A percentile compares a stretch with the other conserved stretches of the same genome.
Conservation (phyloP, 179 eudicot genomes). For the Beta corolliflora region DNA sequence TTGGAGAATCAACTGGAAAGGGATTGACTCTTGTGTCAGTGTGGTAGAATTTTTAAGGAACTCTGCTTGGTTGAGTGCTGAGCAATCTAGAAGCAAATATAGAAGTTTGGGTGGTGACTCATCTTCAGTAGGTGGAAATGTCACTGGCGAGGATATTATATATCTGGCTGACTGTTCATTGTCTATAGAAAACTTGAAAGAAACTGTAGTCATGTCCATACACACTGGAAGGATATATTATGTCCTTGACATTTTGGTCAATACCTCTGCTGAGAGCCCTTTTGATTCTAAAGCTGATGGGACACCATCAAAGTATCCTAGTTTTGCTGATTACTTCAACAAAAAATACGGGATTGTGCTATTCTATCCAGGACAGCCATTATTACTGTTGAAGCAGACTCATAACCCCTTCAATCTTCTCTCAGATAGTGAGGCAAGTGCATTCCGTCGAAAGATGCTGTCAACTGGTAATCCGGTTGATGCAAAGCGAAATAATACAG, state of each 20-base stretch:
- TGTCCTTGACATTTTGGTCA: conserved; percentile 44
- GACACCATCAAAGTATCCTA: conserved; percentile 38
- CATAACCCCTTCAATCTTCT: conserved; percentile 95
- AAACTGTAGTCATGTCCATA: conserved; percentile 69
- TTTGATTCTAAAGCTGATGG: conserved; percentile 56
- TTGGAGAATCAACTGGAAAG: conserved; percentile 64
- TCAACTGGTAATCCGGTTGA: conserved; percentile 27
- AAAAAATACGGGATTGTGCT: conserved; percentile 78
- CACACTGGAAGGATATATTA: conserved; percentile 89
- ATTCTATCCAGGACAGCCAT: conserved; percentile 67
- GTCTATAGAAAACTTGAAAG: conserved; percentile 32
- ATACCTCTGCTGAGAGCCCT: conserved; percentile 67
- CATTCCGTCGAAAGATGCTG: conserved; percentile 35
- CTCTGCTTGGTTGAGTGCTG: conserved; percentile 55
- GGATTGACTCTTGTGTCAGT: conserved; percentile 62
- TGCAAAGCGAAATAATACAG: conserved; percentile 48
- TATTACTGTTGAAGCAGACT: conserved; percentile 90
- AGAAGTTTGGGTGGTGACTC: conserved; percentile 20
- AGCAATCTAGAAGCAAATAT: conserved; percentile 34
- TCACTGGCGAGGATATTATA: conserved; percentile 30
- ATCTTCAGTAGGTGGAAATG: conserved; percentile 26
- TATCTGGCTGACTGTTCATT: conserved; percentile 63
- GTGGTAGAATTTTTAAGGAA: conserved; percentile 62
- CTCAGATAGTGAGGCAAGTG: conserved; percentile 70
- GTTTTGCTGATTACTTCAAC: conserved; percentile 68